These are phyloP conservation scores for Conringia planisiliqua DNA, from an alignment of 345 rosid genomes.

Conservation along the genomic window DNA sequence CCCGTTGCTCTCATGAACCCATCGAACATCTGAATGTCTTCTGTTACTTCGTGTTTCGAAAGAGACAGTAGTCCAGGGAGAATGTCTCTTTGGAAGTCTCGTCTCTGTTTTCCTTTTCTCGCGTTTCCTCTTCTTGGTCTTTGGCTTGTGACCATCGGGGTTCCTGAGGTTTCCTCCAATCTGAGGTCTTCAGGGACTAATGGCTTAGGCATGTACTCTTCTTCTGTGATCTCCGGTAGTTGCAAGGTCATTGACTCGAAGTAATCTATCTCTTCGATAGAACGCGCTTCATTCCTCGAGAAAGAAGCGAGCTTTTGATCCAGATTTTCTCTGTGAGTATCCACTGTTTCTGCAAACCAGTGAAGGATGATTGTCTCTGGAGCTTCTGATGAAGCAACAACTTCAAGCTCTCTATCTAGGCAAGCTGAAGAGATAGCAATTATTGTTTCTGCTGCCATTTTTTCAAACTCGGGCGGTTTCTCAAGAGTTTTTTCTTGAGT, in stretches of 20 bases:
- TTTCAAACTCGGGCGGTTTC: constrained; percentile 20
- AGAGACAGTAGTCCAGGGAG: constrained; percentile 61
- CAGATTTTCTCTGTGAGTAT: constrained; percentile 48
- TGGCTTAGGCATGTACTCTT: constrained; percentile 41
- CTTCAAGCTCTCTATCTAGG: constrained; percentile 24
- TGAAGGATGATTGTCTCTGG: constrained; percentile 39
- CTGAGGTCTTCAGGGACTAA: constrained; percentile 34
- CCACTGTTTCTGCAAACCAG: constrained; percentile 65
- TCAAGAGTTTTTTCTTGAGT: constrained; percentile 27
- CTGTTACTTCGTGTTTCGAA: constrained; percentile 61
- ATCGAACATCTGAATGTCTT: constrained; percentile 68
- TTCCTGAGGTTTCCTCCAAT: constrained; percentile 33
- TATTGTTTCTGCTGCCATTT: constrained; percentile 62
- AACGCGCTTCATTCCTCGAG: constrained; percentile 8
- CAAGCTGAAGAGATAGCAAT: constrained; percentile 50
- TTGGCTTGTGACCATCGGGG: constrained; percentile 26
- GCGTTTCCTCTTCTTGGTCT: constrained; percentile 62
- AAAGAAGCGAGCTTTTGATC: constrained; percentile 34
- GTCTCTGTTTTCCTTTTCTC: constrained; percentile 66
- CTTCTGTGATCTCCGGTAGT: constrained; percentile 47
- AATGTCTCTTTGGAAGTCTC: constrained; percentile 75
- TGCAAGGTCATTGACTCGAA: constrained; percentile 70
- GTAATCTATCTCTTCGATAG: constrained; percentile 45
- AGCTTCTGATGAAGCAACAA: constrained; percentile 16
- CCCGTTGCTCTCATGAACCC: constrained; percentile 68